Conservation (phyloP, 169 alveolate genomes). For the Miamiensis avidus region DNA sequence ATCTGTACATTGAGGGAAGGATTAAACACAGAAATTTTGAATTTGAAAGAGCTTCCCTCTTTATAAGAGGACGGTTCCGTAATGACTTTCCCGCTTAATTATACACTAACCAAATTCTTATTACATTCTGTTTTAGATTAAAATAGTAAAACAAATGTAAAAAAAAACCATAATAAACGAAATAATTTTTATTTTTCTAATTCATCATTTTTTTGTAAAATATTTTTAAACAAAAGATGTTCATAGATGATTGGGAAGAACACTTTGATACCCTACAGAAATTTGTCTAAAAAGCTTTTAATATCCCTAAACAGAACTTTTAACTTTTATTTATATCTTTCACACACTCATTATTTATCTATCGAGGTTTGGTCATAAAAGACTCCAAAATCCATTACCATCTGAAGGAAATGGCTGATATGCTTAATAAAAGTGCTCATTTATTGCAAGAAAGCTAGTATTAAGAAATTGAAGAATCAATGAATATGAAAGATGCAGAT, state of each 20-base stretch:
- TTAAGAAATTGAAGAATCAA: background rate
- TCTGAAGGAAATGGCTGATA: background rate
- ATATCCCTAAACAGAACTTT: background rate
- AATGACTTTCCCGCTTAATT: slow-evolving; percentile 24
- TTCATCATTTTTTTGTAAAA: too few species aligned
- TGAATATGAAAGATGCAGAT: background rate
- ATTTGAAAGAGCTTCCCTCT: too few species aligned
- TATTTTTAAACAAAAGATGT: background rate
- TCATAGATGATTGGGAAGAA: slow-evolving; percentile 15
- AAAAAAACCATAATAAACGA: too few species aligned
- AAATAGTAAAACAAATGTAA: background rate
- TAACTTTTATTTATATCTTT: background rate
- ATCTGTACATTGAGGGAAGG: too few species aligned
- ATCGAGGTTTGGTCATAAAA: slow-evolving; percentile 5
- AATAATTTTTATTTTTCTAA: too few species aligned
- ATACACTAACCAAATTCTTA: slow-evolving; percentile 7
- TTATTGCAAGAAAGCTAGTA: background rate
- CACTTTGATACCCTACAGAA: background rate
- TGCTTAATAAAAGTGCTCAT: background rate
- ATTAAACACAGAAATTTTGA: too few species aligned
- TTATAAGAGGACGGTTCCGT: too few species aligned
- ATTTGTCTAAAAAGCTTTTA: slow-evolving; percentile 1
- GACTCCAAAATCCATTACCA: background rate
- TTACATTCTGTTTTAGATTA: slow-evolving; percentile 1
- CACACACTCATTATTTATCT: background rate